phyloP scores from a whole-genome alignment of 257 asterid species.

The Nicotiana undulata region DNA sequence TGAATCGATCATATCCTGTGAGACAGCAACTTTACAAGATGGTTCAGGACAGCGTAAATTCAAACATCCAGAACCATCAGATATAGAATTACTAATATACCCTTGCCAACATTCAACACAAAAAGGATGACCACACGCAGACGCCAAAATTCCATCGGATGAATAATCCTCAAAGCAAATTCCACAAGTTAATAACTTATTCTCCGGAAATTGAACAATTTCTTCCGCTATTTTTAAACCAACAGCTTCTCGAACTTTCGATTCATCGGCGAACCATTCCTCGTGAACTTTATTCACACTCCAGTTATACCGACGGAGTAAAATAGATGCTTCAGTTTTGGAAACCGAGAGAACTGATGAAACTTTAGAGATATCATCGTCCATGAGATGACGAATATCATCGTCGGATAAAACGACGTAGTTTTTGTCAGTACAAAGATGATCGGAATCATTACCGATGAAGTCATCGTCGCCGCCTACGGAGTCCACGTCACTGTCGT shows the following conservation, averaged over 20 bases:
- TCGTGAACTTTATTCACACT: slow-evolving; percentile 23
- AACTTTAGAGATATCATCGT: slow-evolving; percentile 9
- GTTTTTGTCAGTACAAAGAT: not conserved
- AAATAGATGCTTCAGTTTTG: slow-evolving; percentile 3
- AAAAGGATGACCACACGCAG: slow-evolving; percentile 16
- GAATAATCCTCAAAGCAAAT: slow-evolving; percentile 17
- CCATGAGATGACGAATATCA: slow-evolving; percentile 2
- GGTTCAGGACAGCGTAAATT: slow-evolving; percentile 20
- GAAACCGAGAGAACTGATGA: slow-evolving; percentile 17
- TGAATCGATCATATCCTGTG: not conserved
- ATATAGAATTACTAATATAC: slow-evolving; percentile 9
- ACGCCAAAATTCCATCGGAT: not conserved
- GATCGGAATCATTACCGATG: not conserved
- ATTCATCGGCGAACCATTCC: slow-evolving; percentile 37
- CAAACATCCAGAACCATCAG: slow-evolving; percentile 18
- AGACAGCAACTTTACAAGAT: slow-evolving; percentile 9
- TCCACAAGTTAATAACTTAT: slow-evolving; percentile 6
- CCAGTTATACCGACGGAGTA: slow-evolving; percentile 27
- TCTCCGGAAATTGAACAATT: not conserved
- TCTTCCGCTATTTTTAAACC: slow-evolving; percentile 6
- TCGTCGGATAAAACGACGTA: slow-evolving; percentile 6
- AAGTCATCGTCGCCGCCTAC: not conserved
- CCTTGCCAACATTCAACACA: slow-evolving; percentile 20
- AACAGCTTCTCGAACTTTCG: slow-evolving; percentile 8
- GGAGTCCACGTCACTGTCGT: not conserved